Evolutionary conservation across 2,329 filamentous ascomycete genomes (phyloP), one percentile per base, ranked within the genome.

Genomic region (Aspergillus ustus): DNA sequence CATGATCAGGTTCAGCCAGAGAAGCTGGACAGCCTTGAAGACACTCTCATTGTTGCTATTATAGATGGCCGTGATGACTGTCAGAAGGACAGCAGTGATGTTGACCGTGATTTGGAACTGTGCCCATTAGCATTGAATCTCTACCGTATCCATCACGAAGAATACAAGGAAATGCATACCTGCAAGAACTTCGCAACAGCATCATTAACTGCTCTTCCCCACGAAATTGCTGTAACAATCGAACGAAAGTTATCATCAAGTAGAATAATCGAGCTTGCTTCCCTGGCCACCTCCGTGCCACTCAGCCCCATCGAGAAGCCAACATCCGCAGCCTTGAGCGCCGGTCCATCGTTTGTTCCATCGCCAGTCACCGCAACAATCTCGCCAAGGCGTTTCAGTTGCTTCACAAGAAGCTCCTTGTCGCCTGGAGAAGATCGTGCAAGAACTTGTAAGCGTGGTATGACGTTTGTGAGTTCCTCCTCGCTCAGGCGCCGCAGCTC

Each of bases 1-100:
- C 93, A 97, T 97, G 79, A 97, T 97, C 70, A 97, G 82, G 72
- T 97, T 97, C 71, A 97, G 92, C 93, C 93, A 97, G 28, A 97
- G 87, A 69, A 97, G 85, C 77, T 97, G 93, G 22, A 97, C 93
- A 8, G 93, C 93, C 1, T 87, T 95, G 59, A 97, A 81, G 29
- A 97, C 93, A 52, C 92, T 92, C 53, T 82, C 75, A 74, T 94
- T 89, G 2, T 87, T 79, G 0, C 75, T 73, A 74, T 85, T 93
- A 29, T 89, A 87, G 8, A 96, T 91, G 34, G 93, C 91, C 13
- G 92, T 93, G 60, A 97, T 88, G 71, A 97, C 97, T 0, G 93
- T 95, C 57, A 97, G 83, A n/a, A 91, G 77, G 48, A 97, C 93
- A 43, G 93, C 93, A 3, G 93, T 97, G 66, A 97, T 88, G 82